Percentiles rank a stretch among this genome's conserved stretches.
Evolutionary conservation across 2,329 filamentous ascomycete genomes (phyloP).

Genomic region (Colletotrichum sp.): DNA sequence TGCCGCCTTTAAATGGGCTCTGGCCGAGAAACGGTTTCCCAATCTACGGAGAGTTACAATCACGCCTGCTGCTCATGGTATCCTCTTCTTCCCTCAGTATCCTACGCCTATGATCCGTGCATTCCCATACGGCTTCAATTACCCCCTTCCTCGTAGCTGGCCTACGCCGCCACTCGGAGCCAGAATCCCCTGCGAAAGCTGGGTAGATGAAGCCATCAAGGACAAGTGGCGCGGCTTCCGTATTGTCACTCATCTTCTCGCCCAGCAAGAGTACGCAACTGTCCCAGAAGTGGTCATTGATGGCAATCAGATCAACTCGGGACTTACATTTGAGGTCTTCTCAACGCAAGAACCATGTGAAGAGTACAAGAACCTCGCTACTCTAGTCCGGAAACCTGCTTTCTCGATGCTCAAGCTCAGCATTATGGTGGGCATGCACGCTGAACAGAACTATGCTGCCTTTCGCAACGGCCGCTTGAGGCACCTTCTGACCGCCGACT

Average conservation of each 20-base stretch:
- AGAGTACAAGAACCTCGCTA: constrained; percentile 28
- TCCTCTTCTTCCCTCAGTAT: constrained; percentile 38
- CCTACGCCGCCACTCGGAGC: background rate
- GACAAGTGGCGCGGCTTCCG: constrained; percentile 36
- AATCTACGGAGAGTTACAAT: constrained; percentile 39
- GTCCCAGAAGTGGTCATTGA: constrained; percentile 41
- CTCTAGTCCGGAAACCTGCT: constrained; percentile 26
- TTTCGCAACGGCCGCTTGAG: constrained; percentile 23
- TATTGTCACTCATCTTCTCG: constrained; percentile 30
- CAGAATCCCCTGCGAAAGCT: background rate
- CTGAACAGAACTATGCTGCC: background rate
- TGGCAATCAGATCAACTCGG: constrained; percentile 29
- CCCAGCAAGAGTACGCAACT: constrained; percentile 6
- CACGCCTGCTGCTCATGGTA: constrained; percentile 43
- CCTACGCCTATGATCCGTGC: constrained; percentile 47
- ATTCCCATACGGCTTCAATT: constrained; percentile 43
- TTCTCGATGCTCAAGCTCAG: constrained; percentile 31
- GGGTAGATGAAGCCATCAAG: constrained; percentile 20
- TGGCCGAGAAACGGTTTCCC: constrained; percentile 34
- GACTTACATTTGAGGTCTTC: constrained; percentile 36
- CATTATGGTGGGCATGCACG: constrained; percentile 20
- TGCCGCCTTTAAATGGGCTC: constrained; percentile 34
- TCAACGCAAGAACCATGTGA: constrained; percentile 22
- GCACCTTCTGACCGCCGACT: constrained; percentile 20
- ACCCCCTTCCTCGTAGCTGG: constrained; percentile 40